phyloP scores from a whole-genome alignment of 768 basidiomycete species.

The Leucocoprinus sp. region DNA sequence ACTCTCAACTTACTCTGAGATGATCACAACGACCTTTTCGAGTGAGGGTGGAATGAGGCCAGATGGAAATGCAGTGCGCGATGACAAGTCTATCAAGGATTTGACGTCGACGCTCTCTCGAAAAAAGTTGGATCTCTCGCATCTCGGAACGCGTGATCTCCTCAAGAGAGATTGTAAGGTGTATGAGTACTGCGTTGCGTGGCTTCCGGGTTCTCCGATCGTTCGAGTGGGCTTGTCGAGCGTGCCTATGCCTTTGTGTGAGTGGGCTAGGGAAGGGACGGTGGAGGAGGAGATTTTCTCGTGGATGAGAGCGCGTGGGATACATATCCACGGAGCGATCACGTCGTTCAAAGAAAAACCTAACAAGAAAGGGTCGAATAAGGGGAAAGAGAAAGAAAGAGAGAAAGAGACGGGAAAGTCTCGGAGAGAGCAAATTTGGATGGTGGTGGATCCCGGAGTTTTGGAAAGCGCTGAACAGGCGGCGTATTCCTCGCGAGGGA shows the following conservation, averaged over 20 bases:
- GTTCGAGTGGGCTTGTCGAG: constrained; percentile 74
- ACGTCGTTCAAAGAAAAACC: constrained; percentile 50
- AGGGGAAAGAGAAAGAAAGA: constrained; percentile 13
- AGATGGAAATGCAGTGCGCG: constrained; percentile 23
- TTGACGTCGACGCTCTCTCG: constrained; percentile 39
- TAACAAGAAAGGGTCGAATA: constrained; percentile 29
- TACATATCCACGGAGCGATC: constrained; percentile 72
- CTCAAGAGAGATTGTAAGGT: constrained; percentile 96
- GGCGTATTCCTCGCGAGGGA: constrained; percentile 3
- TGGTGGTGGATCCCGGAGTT: constrained; percentile 35
- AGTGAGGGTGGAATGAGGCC: constrained; percentile 1
- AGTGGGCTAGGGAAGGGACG: constrained; percentile 41
- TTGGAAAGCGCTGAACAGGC: constrained; percentile 3
- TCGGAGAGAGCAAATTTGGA: constrained; percentile 23
- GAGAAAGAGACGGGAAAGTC: constrained; percentile 36
- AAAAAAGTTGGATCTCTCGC: constrained; percentile 63
- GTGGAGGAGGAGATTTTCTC: constrained; percentile 30
- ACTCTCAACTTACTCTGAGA: constrained; percentile 35
- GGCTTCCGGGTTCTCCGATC: constrained; percentile 24
- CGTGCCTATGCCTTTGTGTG: constrained; percentile 62
- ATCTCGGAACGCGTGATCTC: constrained; percentile 65
- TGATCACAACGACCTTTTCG: constrained; percentile 16
- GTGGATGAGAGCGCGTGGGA: constrained; percentile 60
- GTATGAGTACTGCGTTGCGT: constrained; percentile 47
- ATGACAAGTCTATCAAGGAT: constrained; percentile 35